A percentile compares a stretch with the other conserved stretches of the same genome.
phyloP scores from a whole-genome alignment of 495 filamentous ascomycete species.

The Clavariopsis aquatica region DNA sequence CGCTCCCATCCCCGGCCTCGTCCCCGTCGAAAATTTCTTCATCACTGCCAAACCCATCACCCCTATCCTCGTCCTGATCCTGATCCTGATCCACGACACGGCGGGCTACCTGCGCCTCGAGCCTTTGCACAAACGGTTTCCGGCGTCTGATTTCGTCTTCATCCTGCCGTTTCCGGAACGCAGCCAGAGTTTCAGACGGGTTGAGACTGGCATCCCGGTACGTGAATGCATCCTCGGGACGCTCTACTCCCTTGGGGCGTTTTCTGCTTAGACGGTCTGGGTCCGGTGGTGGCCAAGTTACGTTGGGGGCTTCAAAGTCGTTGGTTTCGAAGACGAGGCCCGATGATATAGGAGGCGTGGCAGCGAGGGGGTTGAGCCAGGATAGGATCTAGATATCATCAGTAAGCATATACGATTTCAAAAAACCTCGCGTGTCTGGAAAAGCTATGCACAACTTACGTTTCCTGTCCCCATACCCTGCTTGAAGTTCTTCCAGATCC shows the following conservation, averaged over 20 bases:
- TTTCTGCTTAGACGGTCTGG: conserved; percentile 71
- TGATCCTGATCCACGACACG: conserved; percentile 36
- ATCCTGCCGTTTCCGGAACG: conserved; percentile 59
- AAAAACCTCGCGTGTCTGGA: background rate
- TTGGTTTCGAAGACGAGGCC: conserved; percentile 78
- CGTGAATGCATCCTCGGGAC: conserved; percentile 19
- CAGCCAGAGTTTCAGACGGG: conserved; percentile 44
- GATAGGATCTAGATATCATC: conserved; percentile 39
- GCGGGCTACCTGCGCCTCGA: conserved; percentile 42
- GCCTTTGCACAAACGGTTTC: conserved; percentile 54
- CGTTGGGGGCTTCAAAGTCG: conserved; percentile 71
- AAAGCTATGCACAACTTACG: background rate
- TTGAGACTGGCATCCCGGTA: conserved; percentile 19
- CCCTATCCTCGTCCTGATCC: conserved; percentile 43
- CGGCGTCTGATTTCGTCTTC: conserved; percentile 56
- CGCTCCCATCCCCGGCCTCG: too few species aligned
- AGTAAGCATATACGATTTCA: background rate
- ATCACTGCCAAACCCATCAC: too few species aligned
- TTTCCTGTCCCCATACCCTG: conserved; percentile 70
- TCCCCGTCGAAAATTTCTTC: conserved; percentile 42
- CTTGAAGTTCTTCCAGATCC: conserved; percentile 75
- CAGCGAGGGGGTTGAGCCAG: conserved; percentile 68
- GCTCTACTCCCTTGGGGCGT: background rate
- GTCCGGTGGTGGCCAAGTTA: conserved; percentile 86
- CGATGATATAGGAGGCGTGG: conserved; percentile 54